Conservation (phyloP, 2,329 filamentous ascomycete species). For the Scedosporium dehoogii region DNA sequence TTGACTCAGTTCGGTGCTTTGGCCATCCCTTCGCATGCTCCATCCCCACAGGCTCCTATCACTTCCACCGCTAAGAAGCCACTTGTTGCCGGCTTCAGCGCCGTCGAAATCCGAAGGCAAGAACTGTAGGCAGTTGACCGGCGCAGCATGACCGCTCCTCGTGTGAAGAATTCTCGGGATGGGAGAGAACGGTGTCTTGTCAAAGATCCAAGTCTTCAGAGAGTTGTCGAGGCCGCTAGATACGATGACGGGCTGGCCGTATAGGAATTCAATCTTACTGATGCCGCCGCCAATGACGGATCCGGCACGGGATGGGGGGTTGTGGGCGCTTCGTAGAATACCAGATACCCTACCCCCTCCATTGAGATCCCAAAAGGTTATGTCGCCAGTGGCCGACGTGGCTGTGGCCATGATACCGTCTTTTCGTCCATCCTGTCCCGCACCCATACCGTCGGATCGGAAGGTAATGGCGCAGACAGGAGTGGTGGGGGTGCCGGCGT, state of each 20-base stretch:
- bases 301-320: slow-evolving; percentile 52
- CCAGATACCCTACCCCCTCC: slow-evolving; percentile 78
- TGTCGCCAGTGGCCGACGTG: slow-evolving; percentile 67
- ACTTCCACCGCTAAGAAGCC: slow-evolving; percentile 80
- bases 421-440: slow-evolving; percentile 74
- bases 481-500: slow-evolving; percentile 52
- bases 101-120: slow-evolving; percentile 83
- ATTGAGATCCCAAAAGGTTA: slow-evolving; percentile 95
- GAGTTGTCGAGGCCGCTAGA: slow-evolving; percentile 91
- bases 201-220: slow-evolving; percentile 92
- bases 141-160: slow-evolving; percentile 79
- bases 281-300: slow-evolving; percentile 62
- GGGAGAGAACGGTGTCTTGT: slow-evolving; percentile 80
- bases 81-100: slow-evolving; percentile 80
- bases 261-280: slow-evolving; percentile 79
- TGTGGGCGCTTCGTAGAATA: slow-evolving; percentile 78
- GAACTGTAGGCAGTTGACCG: slow-evolving; percentile 75
- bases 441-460: slow-evolving; percentile 78
- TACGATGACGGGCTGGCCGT: slow-evolving; percentile 80
- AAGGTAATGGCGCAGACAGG: slow-evolving; percentile 80
- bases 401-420: slow-evolving; percentile 93
- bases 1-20: slow-evolving; percentile 88
- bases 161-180: slow-evolving; percentile 77
- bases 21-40: slow-evolving; percentile 87
- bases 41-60: slow-evolving; percentile 94